phyloP scores from a whole-genome alignment of 305 asterid species.

The Rubia balearica region DNA sequence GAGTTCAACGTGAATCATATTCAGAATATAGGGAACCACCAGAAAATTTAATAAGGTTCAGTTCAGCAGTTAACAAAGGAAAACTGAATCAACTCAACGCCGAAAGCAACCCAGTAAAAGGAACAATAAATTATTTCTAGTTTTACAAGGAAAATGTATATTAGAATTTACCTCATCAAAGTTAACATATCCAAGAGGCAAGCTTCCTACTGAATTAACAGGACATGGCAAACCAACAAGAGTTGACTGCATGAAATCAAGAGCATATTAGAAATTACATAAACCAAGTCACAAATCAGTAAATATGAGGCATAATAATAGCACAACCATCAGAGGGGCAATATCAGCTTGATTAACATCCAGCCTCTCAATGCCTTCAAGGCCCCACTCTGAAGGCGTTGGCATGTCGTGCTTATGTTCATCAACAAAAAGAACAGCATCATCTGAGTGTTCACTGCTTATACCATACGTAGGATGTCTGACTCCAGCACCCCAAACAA shows the following conservation, averaged over 20 bases:
- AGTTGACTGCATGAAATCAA: conserved; percentile 61
- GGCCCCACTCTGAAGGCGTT: conserved; percentile 94
- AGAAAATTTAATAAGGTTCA: not conserved
- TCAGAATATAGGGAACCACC: not conserved
- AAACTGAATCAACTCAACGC: not conserved
- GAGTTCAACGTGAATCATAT: not conserved
- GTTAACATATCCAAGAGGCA: conserved; percentile 73
- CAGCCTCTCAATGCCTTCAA: conserved; percentile 72
- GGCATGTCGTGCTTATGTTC: conserved; percentile 78
- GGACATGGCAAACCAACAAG: conserved; percentile 95
- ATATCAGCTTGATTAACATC: conserved; percentile 99
- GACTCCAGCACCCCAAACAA: conserved; percentile 96
- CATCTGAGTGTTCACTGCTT: conserved; percentile 37
- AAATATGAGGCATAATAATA: conserved; percentile 22
- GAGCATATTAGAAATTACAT: conserved; percentile 23
- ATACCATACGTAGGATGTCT: conserved; percentile 45
- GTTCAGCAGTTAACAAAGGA: not conserved
- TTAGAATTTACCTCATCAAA: conserved; percentile 56
- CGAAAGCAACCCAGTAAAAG: not conserved
- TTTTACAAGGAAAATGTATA: conserved; percentile 3
- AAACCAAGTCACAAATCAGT: conserved; percentile 16
- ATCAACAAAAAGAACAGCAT: conserved; percentile 59
- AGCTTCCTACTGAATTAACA: conserved; percentile 85
- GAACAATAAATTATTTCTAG: not conserved
- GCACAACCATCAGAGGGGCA: conserved; percentile 86